Conservation (phyloP, 129 eudicot species). For the Smallanthus sonchifolius region DNA sequence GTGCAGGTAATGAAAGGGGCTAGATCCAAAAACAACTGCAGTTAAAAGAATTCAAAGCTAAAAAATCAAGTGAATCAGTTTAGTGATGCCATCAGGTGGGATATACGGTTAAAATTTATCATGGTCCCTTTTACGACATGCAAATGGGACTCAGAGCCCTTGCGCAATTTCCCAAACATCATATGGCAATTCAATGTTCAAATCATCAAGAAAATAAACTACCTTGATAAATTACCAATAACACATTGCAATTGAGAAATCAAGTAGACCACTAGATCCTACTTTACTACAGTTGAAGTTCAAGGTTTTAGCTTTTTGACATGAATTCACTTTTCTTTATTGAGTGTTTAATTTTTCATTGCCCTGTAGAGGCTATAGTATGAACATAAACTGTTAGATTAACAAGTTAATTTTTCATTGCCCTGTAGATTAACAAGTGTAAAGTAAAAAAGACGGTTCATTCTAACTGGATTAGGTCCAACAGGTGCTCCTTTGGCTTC, state of each 20-base stretch:
- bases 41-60: background rate
- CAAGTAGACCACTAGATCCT: no score
- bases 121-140: slow-evolving; percentile 36
- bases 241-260: background rate
- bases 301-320: no score
- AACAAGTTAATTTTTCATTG: no score
- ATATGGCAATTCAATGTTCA: slow-evolving; percentile 35
- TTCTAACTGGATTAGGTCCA: no score
- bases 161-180: slow-evolving; percentile 82
- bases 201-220: background rate
- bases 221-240: background rate
- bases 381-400: no score
- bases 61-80: background rate
- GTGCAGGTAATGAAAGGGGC: background rate
- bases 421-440: no score
- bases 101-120: slow-evolving; percentile 23
- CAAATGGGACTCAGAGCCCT: slow-evolving; percentile 68
- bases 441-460: no score
- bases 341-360: no score
- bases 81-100: slow-evolving; percentile 60
- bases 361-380: no score
- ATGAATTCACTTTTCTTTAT: no score
- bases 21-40: background rate
- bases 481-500: no score
- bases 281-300: no score